Evolutionary conservation across 2,329 filamentous ascomycete genomes (phyloP).

Genomic region (Trichoderma endophyticum): DNA sequence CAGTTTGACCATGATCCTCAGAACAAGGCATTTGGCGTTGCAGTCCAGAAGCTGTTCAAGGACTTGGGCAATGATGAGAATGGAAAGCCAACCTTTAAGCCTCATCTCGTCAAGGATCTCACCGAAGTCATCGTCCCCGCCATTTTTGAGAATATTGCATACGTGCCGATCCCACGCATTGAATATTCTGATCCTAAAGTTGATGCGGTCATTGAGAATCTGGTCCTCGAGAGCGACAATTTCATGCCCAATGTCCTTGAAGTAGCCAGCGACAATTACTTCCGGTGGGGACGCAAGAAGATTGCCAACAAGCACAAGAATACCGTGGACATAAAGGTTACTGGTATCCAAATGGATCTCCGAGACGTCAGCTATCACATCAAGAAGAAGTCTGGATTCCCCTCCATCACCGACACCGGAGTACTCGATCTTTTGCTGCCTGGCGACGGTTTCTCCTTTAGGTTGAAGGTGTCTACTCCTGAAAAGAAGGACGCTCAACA

Average conservation of each 20-base stretch:
- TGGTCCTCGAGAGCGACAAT: slow-evolving; percentile 95
- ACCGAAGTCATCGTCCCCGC: slow-evolving; percentile 81
- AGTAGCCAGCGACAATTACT: slow-evolving; percentile 87
- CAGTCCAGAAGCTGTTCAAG: slow-evolving; percentile 79
- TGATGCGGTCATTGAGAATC: slow-evolving; percentile 88
- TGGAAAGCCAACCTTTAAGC: slow-evolving; percentile 88
- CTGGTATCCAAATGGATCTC: slow-evolving; percentile 89
- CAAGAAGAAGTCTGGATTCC: slow-evolving; percentile 93
- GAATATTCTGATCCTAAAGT: slow-evolving; percentile 83
- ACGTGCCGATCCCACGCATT: slow-evolving; percentile 89
- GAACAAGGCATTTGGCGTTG: slow-evolving; percentile 75
- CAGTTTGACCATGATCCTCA: slow-evolving; percentile 87
- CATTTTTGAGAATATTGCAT: slow-evolving; percentile 79
- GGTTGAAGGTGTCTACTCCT: slow-evolving; percentile 80
- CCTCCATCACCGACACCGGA: slow-evolving; percentile 80
- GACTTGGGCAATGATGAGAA: slow-evolving; percentile 82
- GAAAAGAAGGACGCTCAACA: slow-evolving; percentile 71
- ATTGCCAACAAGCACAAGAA: slow-evolving; percentile 78
- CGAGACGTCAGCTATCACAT: slow-evolving; percentile 90
- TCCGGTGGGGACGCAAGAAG: slow-evolving; percentile 90
- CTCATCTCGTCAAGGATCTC: slow-evolving; percentile 84
- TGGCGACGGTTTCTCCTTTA: slow-evolving; percentile 86
- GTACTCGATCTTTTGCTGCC: slow-evolving; percentile 84
- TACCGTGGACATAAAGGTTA: slow-evolving; percentile 76
- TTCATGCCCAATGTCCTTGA: slow-evolving; percentile 91